Conservation (phyloP, 192 early-diverging fungal genomes). For the Backusella tuberculispora region DNA sequence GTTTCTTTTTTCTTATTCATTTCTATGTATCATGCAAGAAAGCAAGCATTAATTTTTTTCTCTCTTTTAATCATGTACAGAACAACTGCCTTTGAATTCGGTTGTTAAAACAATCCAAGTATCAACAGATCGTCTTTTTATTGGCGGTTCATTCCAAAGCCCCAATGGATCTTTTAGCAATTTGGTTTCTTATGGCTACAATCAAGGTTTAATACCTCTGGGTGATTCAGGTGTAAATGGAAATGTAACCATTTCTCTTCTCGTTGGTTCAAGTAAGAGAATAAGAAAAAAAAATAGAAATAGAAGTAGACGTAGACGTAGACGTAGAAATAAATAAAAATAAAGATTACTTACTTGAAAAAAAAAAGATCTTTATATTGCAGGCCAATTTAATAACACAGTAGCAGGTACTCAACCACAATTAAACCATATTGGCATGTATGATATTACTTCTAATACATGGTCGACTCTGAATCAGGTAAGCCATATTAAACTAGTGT, state of each 20-base stretch:
- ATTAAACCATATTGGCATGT: conserved; percentile 3
- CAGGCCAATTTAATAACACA: conserved; percentile 24
- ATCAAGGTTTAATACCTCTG: background rate
- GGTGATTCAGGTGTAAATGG: conserved; percentile 17
- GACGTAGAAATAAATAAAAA: too few relatives aligned
- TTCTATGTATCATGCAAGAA: background rate
- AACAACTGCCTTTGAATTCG: conserved; percentile 51
- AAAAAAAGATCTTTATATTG: conserved; percentile 26
- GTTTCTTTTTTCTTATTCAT: background rate
- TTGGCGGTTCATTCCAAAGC: conserved; percentile 63
- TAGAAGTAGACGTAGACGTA: too few relatives aligned
- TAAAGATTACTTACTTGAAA: background rate
- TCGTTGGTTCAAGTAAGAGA: conserved; percentile 21
- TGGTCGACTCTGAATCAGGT: background rate
- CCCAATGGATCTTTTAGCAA: conserved; percentile 45
- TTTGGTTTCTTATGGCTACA: conserved; percentile 59
- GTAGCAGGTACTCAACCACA: background rate
- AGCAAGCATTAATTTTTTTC: conserved; percentile 21
- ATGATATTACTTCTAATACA: background rate
- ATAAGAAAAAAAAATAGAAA: background rate
- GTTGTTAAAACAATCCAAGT: conserved; percentile 52
- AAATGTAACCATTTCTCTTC: conserved; percentile 30
- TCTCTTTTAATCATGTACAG: background rate
- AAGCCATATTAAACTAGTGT: background rate
- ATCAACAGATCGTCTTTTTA: conserved; percentile 35